phyloP scores from a whole-genome alignment of 495 filamentous ascomycete genomes.

The Talaromyces ruber region DNA sequence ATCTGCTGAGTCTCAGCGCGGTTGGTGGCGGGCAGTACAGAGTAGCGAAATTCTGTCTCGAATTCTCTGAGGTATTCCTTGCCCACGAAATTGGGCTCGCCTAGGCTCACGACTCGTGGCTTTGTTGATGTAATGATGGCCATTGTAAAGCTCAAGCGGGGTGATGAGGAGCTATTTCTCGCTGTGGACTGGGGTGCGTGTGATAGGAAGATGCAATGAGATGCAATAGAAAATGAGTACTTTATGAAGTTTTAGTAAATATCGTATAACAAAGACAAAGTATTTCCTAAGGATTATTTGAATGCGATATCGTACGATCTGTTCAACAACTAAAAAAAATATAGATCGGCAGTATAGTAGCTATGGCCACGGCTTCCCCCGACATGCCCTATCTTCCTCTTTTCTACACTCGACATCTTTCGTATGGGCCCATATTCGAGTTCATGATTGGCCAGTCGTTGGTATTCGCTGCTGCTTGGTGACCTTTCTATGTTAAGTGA shows the following conservation, averaged over 20 bases:
- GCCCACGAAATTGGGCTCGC: conserved; percentile 8
- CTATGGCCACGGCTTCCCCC: background rate
- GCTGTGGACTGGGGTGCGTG: no score
- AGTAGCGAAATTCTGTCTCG: conserved; percentile 10
- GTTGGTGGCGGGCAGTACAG: conserved; percentile 13
- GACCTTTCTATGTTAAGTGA: no score
- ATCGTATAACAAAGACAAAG: background rate
- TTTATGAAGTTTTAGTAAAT: no score
- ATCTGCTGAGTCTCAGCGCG: conserved; percentile 11
- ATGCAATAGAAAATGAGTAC: background rate
- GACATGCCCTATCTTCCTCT: background rate
- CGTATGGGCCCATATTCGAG: background rate
- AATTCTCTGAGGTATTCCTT: conserved; percentile 10
- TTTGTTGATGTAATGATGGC: conserved; percentile 3
- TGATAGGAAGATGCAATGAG: no score
- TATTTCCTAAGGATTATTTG: background rate
- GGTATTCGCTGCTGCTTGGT: background rate
- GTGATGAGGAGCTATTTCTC: no score
- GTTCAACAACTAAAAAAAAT: background rate
- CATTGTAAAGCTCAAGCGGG: background rate
- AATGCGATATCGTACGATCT: background rate
- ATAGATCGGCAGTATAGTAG: background rate
- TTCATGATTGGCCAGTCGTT: background rate
- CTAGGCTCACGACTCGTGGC: conserved; percentile 11
- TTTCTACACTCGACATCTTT: no score